A percentile compares a stretch with the other conserved stretches of the same genome.
Conservation (phyloP, 768 basidiomycete species). For the Lyophyllum shimeji region DNA sequence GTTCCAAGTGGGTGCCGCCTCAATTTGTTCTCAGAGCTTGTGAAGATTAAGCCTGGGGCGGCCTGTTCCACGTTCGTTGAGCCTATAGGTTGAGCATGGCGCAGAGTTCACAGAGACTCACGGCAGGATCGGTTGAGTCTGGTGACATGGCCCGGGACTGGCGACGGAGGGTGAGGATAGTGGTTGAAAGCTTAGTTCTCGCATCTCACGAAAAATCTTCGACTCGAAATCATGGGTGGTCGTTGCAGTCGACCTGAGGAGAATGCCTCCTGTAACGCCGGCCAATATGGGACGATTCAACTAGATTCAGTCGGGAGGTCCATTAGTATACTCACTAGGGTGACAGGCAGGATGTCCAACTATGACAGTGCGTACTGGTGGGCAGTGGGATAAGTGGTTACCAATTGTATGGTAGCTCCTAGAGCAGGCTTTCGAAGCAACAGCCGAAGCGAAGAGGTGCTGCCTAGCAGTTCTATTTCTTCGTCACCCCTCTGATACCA, state of each 20-base stretch:
- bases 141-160: not conserved
- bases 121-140: not conserved
- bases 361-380: not conserved
- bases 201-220: not conserved
- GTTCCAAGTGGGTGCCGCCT: not conserved
- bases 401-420: not conserved
- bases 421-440: not conserved
- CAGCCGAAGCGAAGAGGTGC: not conserved
- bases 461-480: not conserved
- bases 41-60: not conserved
- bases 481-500: not conserved
- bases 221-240: not conserved
- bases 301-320: not conserved
- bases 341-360: not conserved
- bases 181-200: not conserved
- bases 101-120: not conserved
- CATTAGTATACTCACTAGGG: not conserved
- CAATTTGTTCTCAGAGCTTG: not conserved
- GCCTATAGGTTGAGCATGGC: conserved; percentile 6
- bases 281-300: not conserved
- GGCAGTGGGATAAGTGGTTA: not conserved
- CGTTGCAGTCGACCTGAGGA: not conserved
- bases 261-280: not conserved
- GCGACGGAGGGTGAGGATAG: not conserved
- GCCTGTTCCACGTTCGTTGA: not conserved